Percentiles rank a stretch among this genome's conserved stretches.
Evolutionary conservation across 2,329 filamentous ascomycete species (phyloP).

Genomic region (Cercospora nicotianae): DNA sequence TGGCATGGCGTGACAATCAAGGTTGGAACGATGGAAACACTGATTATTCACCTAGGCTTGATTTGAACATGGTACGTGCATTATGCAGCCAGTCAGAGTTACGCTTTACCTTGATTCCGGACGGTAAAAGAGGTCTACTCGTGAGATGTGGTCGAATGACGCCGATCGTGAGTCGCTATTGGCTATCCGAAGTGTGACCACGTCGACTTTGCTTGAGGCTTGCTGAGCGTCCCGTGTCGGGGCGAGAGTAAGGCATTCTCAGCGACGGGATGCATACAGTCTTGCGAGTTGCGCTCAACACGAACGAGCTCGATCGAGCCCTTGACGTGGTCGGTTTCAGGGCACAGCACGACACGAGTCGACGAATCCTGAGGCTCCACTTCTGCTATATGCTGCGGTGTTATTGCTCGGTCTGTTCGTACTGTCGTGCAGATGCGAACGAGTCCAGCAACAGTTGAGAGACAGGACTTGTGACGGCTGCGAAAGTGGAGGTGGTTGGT

Average conservation of each 20-base stretch:
- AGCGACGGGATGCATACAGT: not conserved
- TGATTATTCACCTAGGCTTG: too few relatives aligned
- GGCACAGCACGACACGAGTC: not conserved
- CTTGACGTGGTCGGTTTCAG: not conserved
- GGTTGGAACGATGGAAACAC: too few relatives aligned
- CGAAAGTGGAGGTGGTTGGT: not conserved
- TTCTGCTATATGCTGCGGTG: not conserved
- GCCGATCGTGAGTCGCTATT: not conserved
- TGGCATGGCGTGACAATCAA: too few relatives aligned
- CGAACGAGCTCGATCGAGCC: not conserved
- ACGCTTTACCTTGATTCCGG: too few relatives aligned
- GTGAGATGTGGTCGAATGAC: not conserved
- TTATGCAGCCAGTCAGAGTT: too few relatives aligned
- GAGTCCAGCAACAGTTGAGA: not conserved
- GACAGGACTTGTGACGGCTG: not conserved
- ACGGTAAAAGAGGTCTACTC: too few relatives aligned
- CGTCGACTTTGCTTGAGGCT: not conserved
- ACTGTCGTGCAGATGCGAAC: not conserved
- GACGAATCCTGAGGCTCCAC: not conserved
- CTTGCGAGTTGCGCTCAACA: not conserved
- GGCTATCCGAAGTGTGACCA: not conserved
- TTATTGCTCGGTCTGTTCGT: not conserved
- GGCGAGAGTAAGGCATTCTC: not conserved
- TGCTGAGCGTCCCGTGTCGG: not conserved
- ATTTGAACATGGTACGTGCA: too few relatives aligned